A percentile compares a stretch with the other conserved stretches of the same genome.
These are phyloP conservation scores for Colletotrichum falcatum DNA, from an alignment of 2,329 filamentous ascomycete genomes.

Conservation along the genomic window DNA sequence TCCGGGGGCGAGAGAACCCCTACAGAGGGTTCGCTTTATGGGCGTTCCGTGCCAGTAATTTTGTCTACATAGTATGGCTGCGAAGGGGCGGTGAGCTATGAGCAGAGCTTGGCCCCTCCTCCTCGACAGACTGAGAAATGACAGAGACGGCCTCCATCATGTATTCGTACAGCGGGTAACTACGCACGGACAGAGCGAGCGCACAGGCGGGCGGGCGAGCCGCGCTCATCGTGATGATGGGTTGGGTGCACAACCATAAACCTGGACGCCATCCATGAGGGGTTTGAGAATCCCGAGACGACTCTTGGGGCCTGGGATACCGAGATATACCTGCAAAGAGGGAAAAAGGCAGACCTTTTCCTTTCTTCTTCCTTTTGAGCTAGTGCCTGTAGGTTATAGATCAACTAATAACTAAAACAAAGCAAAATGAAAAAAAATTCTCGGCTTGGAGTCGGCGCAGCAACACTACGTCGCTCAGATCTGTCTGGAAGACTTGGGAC, in stretches of 20 bases:
- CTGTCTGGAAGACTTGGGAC: conserved; percentile 5
- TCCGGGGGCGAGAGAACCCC: not conserved
- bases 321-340: conserved; percentile 17
- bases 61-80: not conserved
- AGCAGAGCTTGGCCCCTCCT: conserved; percentile 5
- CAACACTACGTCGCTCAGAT: conserved; percentile 5
- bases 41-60: not conserved
- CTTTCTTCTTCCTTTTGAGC: conserved; percentile 7
- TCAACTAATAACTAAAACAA: conserved; percentile 18
- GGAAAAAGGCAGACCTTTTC: not conserved
- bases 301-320: conserved; percentile 1
- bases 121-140: not conserved
- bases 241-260: not conserved
- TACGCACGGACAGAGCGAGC: conserved; percentile 13
- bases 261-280: conserved; percentile 1
- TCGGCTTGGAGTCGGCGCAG: conserved; percentile 2
- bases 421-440: too few species aligned
- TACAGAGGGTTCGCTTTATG: not conserved
- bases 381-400: conserved; percentile 34
- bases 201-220: conserved; percentile 2
- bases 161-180: conserved; percentile 8
- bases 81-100: conserved; percentile 11
- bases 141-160: not conserved
- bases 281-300: not conserved
- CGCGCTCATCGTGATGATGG: not conserved